These are phyloP conservation scores for Hypoxylon sp. DNA, from an alignment of 2,329 filamentous ascomycete genomes.

Conservation along the genomic window DNA sequence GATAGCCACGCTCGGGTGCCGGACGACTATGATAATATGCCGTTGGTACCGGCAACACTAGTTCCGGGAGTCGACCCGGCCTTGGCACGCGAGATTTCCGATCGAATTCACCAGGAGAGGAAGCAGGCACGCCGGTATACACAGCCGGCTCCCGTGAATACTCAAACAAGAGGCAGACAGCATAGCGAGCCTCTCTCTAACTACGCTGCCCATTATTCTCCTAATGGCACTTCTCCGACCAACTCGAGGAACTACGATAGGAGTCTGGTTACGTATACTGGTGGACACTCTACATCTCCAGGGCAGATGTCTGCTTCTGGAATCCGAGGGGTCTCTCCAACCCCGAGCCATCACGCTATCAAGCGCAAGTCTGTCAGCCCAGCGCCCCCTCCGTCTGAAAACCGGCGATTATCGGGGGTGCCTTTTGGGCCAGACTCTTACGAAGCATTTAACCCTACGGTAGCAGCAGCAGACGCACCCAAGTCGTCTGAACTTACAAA, in stretches of 20 bases:
- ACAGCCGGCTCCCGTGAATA: slow-evolving; percentile 48
- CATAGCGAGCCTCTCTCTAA: slow-evolving; percentile 45
- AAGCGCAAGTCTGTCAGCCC: slow-evolving; percentile 79
- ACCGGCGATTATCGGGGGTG: slow-evolving; percentile 64
- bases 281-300: slow-evolving; percentile 35
- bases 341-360: slow-evolving; percentile 61
- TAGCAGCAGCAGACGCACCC: slow-evolving; percentile 48
- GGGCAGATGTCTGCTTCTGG: slow-evolving; percentile 25
- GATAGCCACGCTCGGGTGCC: slow-evolving; percentile 44
- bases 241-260: slow-evolving; percentile 45
- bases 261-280: slow-evolving; percentile 46
- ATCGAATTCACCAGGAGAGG: slow-evolving; percentile 64
- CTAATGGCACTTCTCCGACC: slow-evolving; percentile 33
- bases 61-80: slow-evolving; percentile 67
- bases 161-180: slow-evolving; percentile 53
- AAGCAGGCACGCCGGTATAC: slow-evolving; percentile 57
- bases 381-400: slow-evolving; percentile 60
- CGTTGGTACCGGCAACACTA: slow-evolving; percentile 63
- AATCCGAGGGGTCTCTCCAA: slow-evolving; percentile 50
- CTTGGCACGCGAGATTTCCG: slow-evolving; percentile 64
- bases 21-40: slow-evolving; percentile 52
- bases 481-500: slow-evolving; percentile 56
- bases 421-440: slow-evolving; percentile 82
- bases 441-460: slow-evolving; percentile 71
- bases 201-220: slow-evolving; percentile 37